A percentile compares a stretch with the other conserved stretches of the same genome.
Evolutionary conservation across 2,329 filamentous ascomycete genomes (phyloP).

Genomic region (Beauveria sp.): DNA sequence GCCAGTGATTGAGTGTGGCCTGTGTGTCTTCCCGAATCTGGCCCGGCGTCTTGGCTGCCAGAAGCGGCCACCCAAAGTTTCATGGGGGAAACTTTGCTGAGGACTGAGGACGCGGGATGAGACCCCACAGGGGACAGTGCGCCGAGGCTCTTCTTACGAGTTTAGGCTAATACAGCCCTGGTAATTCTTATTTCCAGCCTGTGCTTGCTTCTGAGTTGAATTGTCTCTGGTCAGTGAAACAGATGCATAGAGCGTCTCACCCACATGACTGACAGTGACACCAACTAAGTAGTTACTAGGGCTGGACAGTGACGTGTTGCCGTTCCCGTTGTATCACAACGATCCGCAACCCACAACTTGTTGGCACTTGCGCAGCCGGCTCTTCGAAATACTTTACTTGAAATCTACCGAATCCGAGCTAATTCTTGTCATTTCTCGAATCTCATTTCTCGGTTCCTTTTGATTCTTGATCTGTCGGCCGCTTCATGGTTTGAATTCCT

Average conservation of each 20-base stretch:
- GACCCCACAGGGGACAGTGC: background rate
- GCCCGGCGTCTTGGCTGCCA: constrained; percentile 3
- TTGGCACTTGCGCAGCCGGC: background rate
- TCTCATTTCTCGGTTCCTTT: background rate
- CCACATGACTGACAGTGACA: background rate
- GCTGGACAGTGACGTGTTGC: background rate
- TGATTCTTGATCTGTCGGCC: background rate
- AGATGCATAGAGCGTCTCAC: background rate
- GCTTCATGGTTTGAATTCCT: background rate
- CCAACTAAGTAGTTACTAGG: background rate
- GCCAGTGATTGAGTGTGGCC: background rate
- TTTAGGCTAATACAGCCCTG: too few relatives aligned
- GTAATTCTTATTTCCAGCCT: background rate
- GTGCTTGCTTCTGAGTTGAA: background rate
- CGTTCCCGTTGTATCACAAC: background rate
- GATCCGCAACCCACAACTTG: background rate
- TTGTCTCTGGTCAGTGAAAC: background rate
- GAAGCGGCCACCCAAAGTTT: background rate
- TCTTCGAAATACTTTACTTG: background rate
- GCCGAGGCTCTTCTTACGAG: background rate
- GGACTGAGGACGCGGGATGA: background rate
- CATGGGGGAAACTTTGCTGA: background rate
- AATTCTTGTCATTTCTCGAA: background rate
- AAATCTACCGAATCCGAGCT: background rate
- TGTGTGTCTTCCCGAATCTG: background rate